These are phyloP conservation scores for Fomitopsis palustris DNA, from an alignment of 1,284 basidiomycete species.

Conservation along the genomic window DNA sequence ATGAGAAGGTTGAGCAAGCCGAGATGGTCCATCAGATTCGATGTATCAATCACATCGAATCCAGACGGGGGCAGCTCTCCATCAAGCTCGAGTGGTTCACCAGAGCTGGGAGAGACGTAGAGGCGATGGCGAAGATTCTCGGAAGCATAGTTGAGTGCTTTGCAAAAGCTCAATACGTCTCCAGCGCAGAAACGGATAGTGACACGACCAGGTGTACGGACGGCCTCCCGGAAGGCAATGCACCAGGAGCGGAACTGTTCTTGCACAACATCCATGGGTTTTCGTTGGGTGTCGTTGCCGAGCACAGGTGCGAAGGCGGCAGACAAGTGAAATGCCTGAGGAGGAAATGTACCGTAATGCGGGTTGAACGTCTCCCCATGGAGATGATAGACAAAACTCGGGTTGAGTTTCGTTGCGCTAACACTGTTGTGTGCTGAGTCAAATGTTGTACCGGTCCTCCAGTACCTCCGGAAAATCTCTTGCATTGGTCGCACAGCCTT, in stretches of 20 bases:
- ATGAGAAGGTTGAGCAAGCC: conserved; percentile 49
- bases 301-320: conserved; percentile 23
- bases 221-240: conserved; percentile 23
- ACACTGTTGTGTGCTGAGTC: conserved; percentile 20
- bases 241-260: conserved; percentile 37
- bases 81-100: background rate
- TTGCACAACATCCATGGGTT: conserved; percentile 21
- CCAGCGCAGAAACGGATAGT: conserved; percentile 35
- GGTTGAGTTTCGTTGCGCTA: conserved; percentile 37
- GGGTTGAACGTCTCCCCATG: conserved; percentile 39
- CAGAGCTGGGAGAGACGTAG: background rate
- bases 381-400: conserved; percentile 43
- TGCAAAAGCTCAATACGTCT: conserved; percentile 32
- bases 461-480: conserved; percentile 33
- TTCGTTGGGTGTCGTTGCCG: background rate
- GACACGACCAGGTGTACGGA: conserved; percentile 2
- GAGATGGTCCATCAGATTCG: conserved; percentile 47
- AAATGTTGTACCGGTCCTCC: conserved; percentile 41
- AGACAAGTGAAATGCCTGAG: conserved; percentile 45
- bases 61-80: background rate
- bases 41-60: conserved; percentile 55
- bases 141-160: conserved; percentile 19
- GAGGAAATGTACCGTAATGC: conserved; percentile 45
- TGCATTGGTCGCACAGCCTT: conserved; percentile 17
- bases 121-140: background rate